Evolutionary conservation across 371 early-diverging fungal species (phyloP), one percentile per base, ranked within the genome.

Genomic region (Lichtheimia corymbifera): DNA sequence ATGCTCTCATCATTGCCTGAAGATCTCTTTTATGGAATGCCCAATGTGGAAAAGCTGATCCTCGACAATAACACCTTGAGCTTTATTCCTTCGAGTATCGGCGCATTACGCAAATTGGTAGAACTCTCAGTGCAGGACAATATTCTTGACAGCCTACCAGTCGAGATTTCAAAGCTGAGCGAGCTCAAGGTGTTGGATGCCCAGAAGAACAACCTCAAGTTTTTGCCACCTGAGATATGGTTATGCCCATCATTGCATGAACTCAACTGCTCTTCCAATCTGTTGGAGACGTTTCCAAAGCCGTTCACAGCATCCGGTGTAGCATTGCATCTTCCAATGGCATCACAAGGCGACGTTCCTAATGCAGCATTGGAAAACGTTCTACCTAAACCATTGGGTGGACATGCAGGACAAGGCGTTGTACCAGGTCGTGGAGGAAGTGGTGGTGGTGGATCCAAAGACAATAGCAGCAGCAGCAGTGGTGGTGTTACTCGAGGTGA

Each of bases 191-290:
- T 49, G 13, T 53, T 77, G 27, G 71, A 77, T 54, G 67, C 65
- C 2, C 77, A 77, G 53, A 73, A 73, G 58, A 75, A 96, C 75
- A 87, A 90, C 55, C 66, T 96, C 30, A 80, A 80, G 43, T 70
- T 84, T 53, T 70, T 96, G 2, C 93, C 94, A 5, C 77, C 83
- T 3, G 91, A 91, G 54, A 91, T 96, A n/a, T 95, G 95, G 95
- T 70, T 80, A 22, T 89, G 91, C 70, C 70, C 82, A 20, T 75
- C 73, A 13, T 82, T 96, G 28, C 63, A 70, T 35, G 92, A 90
- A 57, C 82, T 84, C 25, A 75, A 75, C 30, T 75, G 76, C 40
- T 92, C 89, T 2, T 90, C 90, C 18, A 96, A 96, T 64, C 60
- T 88, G 43, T 72, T 96, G 15, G 70, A 71, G 18, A 60, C 64